Evolutionary conservation across 768 basidiomycete genomes (phyloP).

Genomic region (Rhizopogon salebrosus): DNA sequence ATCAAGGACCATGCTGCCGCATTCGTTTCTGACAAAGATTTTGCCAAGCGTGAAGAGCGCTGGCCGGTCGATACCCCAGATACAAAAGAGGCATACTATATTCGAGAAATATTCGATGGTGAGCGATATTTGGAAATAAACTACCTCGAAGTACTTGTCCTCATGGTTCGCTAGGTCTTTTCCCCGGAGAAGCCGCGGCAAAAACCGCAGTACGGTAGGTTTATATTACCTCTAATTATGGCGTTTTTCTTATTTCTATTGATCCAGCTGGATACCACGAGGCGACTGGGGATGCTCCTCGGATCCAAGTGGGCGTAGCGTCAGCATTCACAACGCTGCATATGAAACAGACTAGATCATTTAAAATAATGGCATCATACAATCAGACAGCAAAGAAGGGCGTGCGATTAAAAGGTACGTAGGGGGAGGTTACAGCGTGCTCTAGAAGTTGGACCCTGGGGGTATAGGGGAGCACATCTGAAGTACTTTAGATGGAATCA

Average conservation of each 20-base stretch:
- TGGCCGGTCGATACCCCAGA: conserved; percentile 82
- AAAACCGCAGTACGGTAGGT: conserved; percentile 84
- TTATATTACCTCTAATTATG: conserved; percentile 5
- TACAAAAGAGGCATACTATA: conserved; percentile 94
- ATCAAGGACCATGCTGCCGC: conserved; percentile 85
- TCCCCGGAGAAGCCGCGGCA: conserved; percentile 83
- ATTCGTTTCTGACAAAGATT: conserved; percentile 75
- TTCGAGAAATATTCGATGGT: conserved; percentile 90
- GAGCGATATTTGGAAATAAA: conserved; percentile 7
- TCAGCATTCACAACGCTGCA: conserved; percentile 93
- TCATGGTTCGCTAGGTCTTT: conserved; percentile 47
- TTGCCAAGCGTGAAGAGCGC: conserved; percentile 64
- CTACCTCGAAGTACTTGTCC: neutral
- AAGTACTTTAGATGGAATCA: conserved; percentile 10
- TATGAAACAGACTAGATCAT: conserved; percentile 38
- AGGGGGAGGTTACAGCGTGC: neutral
- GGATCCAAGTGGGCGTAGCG: conserved; percentile 93
- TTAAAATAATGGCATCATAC: conserved; percentile 1
- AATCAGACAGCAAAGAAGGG: neutral
- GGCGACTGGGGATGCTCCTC: conserved; percentile 95
- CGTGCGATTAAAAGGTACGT: conserved; percentile 1
- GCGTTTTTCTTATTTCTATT: conserved; percentile 9
- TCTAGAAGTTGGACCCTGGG: neutral
- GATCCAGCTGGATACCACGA: conserved; percentile 81
- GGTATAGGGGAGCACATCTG: neutral